Percentiles rank a stretch among this genome's conserved stretches.
These are phyloP conservation scores for Metschnikowia amazonensis DNA, from an alignment of 805 yeast genomes.

Conservation along the genomic window DNA sequence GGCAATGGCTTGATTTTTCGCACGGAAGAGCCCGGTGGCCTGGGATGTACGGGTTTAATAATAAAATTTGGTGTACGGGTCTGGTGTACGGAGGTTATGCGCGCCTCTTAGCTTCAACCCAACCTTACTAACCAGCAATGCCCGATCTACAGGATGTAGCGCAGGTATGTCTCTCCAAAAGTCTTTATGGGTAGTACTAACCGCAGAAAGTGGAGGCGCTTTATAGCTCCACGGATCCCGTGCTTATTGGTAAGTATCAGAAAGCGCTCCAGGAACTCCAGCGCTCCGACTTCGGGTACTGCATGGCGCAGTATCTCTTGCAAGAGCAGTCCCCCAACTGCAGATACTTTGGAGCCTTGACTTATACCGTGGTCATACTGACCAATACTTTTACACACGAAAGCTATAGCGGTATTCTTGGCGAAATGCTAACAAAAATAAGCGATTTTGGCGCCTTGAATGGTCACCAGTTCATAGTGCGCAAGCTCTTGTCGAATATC, in stretches of 20 bases:
- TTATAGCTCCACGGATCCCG: conserved; percentile 40
- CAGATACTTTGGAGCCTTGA: conserved; percentile 78
- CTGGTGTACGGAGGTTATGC: too few relatives aligned
- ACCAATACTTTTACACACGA: conserved; percentile 16
- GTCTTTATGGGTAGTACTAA: too few relatives aligned
- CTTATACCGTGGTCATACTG: conserved; percentile 63
- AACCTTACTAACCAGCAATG: background rate
- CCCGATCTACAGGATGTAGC: conserved; percentile 7
- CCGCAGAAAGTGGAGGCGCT: conserved; percentile 39
- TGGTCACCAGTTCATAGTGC: conserved; percentile 38
- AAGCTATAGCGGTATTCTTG: conserved; percentile 8
- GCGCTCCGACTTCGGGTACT: conserved; percentile 51
- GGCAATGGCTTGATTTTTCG: conserved; percentile 2
- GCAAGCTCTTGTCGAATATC: conserved; percentile 55
- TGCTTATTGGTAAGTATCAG: conserved; percentile 45
- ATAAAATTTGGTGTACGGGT: too few relatives aligned
- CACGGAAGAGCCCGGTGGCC: background rate
- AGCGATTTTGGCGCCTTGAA: conserved; percentile 2
- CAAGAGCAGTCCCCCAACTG: conserved; percentile 40
- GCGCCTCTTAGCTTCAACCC: background rate
- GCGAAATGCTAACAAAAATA: conserved; percentile 9
- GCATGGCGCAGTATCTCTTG: conserved; percentile 54
- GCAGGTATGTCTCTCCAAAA: conserved; percentile 11
- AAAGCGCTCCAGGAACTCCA: conserved; percentile 56
- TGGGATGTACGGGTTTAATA: too few relatives aligned